These are phyloP conservation scores for Acorus calamus DNA, from an alignment of 106 monocot species.

Conservation along the genomic window DNA sequence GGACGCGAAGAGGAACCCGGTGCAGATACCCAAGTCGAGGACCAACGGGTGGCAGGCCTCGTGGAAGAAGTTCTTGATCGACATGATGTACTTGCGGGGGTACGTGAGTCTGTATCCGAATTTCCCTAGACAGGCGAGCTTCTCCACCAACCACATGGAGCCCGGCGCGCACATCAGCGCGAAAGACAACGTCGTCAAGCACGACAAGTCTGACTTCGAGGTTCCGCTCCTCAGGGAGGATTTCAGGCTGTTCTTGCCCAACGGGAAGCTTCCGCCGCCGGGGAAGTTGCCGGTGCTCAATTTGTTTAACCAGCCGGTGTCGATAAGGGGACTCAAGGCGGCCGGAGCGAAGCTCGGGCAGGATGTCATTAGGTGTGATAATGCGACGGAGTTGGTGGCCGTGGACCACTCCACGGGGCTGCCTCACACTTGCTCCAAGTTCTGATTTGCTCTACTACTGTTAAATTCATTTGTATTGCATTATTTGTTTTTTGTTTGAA, in stretches of 20 bases:
- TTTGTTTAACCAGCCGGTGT: constrained; percentile 77
- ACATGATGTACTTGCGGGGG: constrained; percentile 94
- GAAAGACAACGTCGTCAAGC: constrained; percentile 79
- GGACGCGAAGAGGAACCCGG: constrained; percentile 77
- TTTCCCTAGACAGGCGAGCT: constrained; percentile 84
- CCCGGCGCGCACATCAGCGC: constrained; percentile 96
- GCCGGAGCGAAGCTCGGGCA: constrained; percentile 86
- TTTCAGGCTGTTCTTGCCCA: constrained; percentile 57
- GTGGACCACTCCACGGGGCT: constrained; percentile 78
- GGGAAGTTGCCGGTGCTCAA: constrained; percentile 73
- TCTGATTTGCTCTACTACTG: constrained; percentile 14
- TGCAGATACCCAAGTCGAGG: constrained; percentile 82
- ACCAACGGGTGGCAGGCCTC: constrained; percentile 97
- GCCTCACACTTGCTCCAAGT: constrained; percentile 70
- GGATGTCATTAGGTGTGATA: constrained; percentile 65
- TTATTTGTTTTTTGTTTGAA: too few species aligned
- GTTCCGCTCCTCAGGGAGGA: constrained; percentile 79
- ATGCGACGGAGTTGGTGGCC: constrained; percentile 27
- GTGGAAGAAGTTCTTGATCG: constrained; percentile 94
- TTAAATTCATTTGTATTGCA: too few species aligned
- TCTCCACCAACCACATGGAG: constrained; percentile 99
- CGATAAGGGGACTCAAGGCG: constrained; percentile 67
- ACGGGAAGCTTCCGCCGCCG: constrained; percentile 72
- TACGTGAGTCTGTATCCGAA: constrained; percentile 93
- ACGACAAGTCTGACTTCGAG: constrained; percentile 82